Base-by-base conservation (phyloP, 1,139 yeast species). In the Blastobotrys ciferrii region DNA sequence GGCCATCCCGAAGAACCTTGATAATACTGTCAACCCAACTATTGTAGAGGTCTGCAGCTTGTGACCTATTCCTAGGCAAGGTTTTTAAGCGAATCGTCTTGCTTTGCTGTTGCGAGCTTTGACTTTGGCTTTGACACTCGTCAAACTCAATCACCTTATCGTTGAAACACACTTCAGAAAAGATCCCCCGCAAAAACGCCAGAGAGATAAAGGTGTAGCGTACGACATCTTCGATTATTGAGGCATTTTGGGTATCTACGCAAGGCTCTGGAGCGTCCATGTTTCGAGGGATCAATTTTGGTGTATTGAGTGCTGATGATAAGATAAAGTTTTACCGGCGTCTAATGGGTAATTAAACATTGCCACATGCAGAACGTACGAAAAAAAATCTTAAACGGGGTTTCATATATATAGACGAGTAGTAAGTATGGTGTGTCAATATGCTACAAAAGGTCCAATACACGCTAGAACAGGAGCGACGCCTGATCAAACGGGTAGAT, bases 181-280 rank as follows among this genome's bases (percentile, higher is more conserved):
- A 39, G 33, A 39, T 30, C 2, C 30, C 23, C 9, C 42, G 32
- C 4, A 39, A 20, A 39, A 39, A 39, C 20, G 42, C 42, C 30
- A 39, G 30, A 28, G 20, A 39, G 23, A 19, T 28, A 20, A 39
- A 28, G 7, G 42, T 17, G 3, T 32, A 20, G 7, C 33, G 32
- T 15, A 39, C n/a, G 18, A 20, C 14, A 12, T 39, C 33, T 14
- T 25, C 25, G 17, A 32, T 11, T n/a, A n/a, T n/a, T n/a, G n/a
- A n/a, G n/a, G n/a, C n/a, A n/a, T n/a, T n/a, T n/a, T n/a, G n/a
- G n/a, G n/a, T n/a, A n/a, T n/a, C n/a, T n/a, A n/a, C n/a, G n/a
- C n/a, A n/a, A n/a, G n/a, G n/a, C n/a, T n/a, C n/a, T n/a, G n/a
- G n/a, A n/a, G n/a, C n/a, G n/a, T n/a, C n/a, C n/a, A n/a, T n/a